phyloP scores from a whole-genome alignment of 768 basidiomycete species.

The Macrolepiota dolichaula region DNA sequence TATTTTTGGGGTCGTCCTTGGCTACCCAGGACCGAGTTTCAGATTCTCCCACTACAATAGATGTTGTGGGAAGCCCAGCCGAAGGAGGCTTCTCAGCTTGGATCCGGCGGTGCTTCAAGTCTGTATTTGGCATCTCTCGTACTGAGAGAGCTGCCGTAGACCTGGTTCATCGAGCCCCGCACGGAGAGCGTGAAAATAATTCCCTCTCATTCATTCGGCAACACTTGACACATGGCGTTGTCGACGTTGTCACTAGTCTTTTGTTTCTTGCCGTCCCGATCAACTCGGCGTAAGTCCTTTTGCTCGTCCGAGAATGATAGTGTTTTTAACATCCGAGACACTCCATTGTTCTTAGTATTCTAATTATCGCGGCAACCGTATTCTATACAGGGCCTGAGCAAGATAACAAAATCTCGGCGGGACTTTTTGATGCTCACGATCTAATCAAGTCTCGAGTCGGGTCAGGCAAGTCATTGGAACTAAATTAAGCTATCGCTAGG shows the following conservation, averaged over 20 bases:
- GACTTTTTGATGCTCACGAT: conserved; percentile 70
- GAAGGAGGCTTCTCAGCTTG: conserved; percentile 10
- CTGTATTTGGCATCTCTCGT: conserved; percentile 28
- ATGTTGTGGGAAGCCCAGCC: background rate
- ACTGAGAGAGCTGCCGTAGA: conserved; percentile 27
- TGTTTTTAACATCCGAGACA: background rate
- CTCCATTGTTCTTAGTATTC: conserved; percentile 44
- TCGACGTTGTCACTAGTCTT: conserved; percentile 57
- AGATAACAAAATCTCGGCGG: conserved; percentile 42
- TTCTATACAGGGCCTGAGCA: conserved; percentile 45
- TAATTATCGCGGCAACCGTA: conserved; percentile 70
- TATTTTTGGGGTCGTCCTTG: conserved; percentile 34
- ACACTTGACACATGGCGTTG: conserved; percentile 53
- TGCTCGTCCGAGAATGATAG: background rate
- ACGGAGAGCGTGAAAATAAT: conserved; percentile 49
- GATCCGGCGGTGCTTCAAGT: conserved; percentile 14
- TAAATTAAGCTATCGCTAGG: background rate
- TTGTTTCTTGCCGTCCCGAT: conserved; percentile 72
- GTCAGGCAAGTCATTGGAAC: conserved; percentile 35
- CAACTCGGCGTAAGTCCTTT: conserved; percentile 55
- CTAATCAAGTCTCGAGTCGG: conserved; percentile 58
- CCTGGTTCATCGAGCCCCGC: conserved; percentile 30
- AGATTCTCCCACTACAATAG: conserved; percentile 13
- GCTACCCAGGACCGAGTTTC: conserved; percentile 33
- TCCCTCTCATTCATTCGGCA: conserved; percentile 40